These are phyloP conservation scores for Melaleuca alternifolia DNA, from an alignment of 345 rosid species.

Conservation along the genomic window DNA sequence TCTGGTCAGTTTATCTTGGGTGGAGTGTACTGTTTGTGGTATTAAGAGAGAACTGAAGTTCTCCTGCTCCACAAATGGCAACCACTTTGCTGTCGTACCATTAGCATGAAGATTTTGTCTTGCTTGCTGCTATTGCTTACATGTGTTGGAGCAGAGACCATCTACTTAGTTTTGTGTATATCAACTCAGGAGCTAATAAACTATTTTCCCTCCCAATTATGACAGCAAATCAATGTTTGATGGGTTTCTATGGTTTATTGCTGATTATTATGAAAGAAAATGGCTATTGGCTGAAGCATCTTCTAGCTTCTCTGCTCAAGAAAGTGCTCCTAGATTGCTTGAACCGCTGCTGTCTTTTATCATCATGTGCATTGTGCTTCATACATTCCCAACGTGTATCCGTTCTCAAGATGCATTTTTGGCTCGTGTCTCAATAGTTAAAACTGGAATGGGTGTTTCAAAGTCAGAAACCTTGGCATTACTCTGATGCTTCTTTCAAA, in stretches of 20 bases:
- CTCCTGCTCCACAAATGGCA: background rate
- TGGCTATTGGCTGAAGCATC: background rate
- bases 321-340: background rate
- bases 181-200: background rate
- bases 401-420: background rate
- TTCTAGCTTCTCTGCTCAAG: background rate
- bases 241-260: background rate
- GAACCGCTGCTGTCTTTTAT: background rate
- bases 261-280: background rate
- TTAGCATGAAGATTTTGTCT: background rate
- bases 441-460: background rate
- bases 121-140: background rate
- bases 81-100: background rate
- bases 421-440: background rate
- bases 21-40: background rate
- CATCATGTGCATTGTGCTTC: background rate
- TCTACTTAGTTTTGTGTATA: background rate
- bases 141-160: background rate
- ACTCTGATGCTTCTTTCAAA: background rate
- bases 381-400: background rate
- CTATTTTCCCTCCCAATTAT: background rate
- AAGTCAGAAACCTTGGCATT: background rate
- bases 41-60: constrained; percentile 1
- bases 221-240: background rate
- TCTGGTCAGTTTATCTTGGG: background rate